Evolutionary conservation across 345 rosid species (phyloP).

Genomic region (Eucalyptus tenuipes): DNA sequence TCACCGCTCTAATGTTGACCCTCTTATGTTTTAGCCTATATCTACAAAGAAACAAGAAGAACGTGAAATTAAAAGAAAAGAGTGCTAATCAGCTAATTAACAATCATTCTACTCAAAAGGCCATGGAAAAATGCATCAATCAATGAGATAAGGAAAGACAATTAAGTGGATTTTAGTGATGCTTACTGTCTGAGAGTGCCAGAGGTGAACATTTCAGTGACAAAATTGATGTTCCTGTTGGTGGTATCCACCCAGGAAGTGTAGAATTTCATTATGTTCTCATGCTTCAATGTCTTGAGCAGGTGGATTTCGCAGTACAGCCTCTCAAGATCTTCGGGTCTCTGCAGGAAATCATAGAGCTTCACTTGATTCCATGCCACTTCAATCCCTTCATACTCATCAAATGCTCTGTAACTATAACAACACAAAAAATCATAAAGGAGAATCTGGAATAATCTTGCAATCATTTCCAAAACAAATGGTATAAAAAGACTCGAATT

Average conservation of each 20-base stretch:
- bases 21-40: conserved; percentile 75
- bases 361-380: conserved; percentile 99
- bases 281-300: conserved; percentile 81
- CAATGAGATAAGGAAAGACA: background rate
- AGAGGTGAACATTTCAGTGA: conserved; percentile 93
- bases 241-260: conserved; percentile 90
- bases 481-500: background rate
- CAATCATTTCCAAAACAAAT: background rate
- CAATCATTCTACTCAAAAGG: background rate
- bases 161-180: background rate
- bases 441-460: background rate
- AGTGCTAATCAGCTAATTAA: background rate
- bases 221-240: conserved; percentile 84
- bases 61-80: background rate
- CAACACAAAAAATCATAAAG: background rate
- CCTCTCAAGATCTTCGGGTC: conserved; percentile 84
- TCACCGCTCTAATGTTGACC: conserved; percentile 88
- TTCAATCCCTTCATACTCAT: conserved; percentile 88
- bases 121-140: background rate
- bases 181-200: conserved; percentile 94
- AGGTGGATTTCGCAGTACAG: conserved; percentile 93
- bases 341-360: conserved; percentile 77
- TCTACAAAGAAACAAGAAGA: conserved; percentile 10
- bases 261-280: conserved; percentile 87
- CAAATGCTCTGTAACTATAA: conserved; percentile 73